phyloP scores from a whole-genome alignment of 2,329 filamentous ascomycete species.

The Trichoderma guizhouense region DNA sequence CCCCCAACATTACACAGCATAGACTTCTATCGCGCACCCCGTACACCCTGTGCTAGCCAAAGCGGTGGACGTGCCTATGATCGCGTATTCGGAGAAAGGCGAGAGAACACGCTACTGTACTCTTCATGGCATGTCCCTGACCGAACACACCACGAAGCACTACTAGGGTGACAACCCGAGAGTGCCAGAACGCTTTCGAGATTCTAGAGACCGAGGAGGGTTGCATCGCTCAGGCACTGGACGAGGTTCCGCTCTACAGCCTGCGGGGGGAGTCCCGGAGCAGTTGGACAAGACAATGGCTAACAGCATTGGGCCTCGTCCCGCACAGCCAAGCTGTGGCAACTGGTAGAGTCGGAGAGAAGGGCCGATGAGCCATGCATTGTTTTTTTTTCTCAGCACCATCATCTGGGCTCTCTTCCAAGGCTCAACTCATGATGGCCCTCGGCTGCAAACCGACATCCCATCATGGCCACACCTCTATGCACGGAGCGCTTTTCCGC shows the following conservation, averaged over 20 bases:
- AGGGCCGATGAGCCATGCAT: slow-evolving; percentile 18
- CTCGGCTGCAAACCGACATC: not conserved
- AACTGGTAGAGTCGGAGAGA: slow-evolving; percentile 5
- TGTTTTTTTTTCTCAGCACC: not conserved
- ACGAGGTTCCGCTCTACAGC: not conserved
- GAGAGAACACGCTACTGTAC: not conserved
- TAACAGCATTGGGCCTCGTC: not conserved
- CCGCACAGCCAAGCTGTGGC: slow-evolving; percentile 7
- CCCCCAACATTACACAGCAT: not conserved
- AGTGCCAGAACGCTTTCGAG: not conserved
- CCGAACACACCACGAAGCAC: not conserved
- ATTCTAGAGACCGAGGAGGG: not conserved
- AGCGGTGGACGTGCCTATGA: not conserved
- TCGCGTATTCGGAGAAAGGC: slow-evolving; percentile 1
- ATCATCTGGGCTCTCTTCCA: not conserved
- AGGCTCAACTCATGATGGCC: not conserved
- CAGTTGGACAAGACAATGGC: not conserved
- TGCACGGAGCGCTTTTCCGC: not conserved
- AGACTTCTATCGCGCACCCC: not conserved
- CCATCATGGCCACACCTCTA: not conserved
- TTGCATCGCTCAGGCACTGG: slow-evolving; percentile 15
- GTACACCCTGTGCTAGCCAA: not conserved
- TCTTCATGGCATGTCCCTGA: not conserved
- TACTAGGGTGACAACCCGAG: slow-evolving; percentile 5
- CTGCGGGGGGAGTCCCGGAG: not conserved